Percentiles rank a stretch among this genome's conserved stretches.
phyloP scores from a whole-genome alignment of 179 eudicot species.

The Patellifolia procumbens region DNA sequence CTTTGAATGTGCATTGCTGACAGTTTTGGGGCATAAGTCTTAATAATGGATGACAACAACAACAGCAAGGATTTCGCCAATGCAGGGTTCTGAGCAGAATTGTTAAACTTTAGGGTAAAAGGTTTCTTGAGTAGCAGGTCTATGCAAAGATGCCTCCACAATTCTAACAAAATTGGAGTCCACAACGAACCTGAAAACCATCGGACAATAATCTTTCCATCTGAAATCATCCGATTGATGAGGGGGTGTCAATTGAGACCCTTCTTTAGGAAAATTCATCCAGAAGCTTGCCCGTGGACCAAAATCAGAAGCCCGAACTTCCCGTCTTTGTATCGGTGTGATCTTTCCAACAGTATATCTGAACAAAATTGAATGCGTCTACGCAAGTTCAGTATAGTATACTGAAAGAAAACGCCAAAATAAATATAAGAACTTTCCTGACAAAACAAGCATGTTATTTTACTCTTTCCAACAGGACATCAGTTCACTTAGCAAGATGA shows the following conservation, averaged over 20 bases:
- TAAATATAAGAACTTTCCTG: background rate
- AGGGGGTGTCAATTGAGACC: slow-evolving; percentile 90
- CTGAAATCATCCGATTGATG: slow-evolving; percentile 93
- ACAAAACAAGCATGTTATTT: slow-evolving; percentile 1
- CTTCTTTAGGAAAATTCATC: slow-evolving; percentile 95
- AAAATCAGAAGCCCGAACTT: slow-evolving; percentile 82
- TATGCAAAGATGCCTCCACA: background rate
- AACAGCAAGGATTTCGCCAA: background rate
- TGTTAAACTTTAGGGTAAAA: background rate
- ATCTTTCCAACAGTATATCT: slow-evolving; percentile 99
- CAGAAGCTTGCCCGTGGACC: slow-evolving; percentile 97
- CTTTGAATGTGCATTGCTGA: background rate
- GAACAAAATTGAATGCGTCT: slow-evolving; percentile 41
- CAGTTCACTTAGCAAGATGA: background rate
- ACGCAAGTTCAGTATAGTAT: slow-evolving; percentile 39
- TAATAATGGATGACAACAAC: background rate
- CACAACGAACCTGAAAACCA: slow-evolving; percentile 92
- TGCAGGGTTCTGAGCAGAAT: background rate
- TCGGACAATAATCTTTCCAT: slow-evolving; percentile 98
- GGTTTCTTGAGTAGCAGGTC: background rate
- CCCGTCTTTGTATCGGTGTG: slow-evolving; percentile 92
- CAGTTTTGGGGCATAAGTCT: background rate
- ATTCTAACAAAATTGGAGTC: background rate
- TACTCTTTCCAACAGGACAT: background rate
- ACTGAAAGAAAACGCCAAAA: slow-evolving; percentile 8